Evolutionary conservation across 2,329 filamentous ascomycete genomes (phyloP), one percentile per base, ranked within the genome.

Genomic region (Orbilia oligospora): DNA sequence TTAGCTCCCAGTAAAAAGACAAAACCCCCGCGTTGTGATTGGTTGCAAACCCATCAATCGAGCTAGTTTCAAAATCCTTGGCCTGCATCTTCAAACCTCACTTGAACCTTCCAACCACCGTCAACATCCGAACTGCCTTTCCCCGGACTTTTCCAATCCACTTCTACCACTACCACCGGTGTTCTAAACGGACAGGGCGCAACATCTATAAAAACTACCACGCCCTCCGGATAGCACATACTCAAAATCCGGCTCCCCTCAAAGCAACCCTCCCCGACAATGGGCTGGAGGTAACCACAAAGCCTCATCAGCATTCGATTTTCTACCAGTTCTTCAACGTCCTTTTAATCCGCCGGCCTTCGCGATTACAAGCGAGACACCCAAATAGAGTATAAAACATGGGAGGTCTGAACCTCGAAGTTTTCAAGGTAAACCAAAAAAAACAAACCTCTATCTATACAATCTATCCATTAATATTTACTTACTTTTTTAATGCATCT

Each of bases 381-480:
- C 3, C 3, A 30, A 30, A 30, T 6, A 30, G 27, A 24, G 30
- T 8, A 44, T 20, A 71, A 66, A 79, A 68, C 18, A 90, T 97
- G 90, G 93, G 90, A 66, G 93, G 94, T 67, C 89, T 94, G 30
- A 97, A 97, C 85, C 89, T 98, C 76, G 95, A 98, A 87, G 90
- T 97, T 81, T 94, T 97, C 89, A 98, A 97, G 87, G 95, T 96
- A 86, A 24, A 24, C 18, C n/a, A n/a, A n/a, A n/a, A n/a, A n/a
- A n/a, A n/a, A n/a, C n/a, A n/a, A n/a, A n/a, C n/a, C n/a, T n/a
- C n/a, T n/a, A n/a, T n/a, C n/a, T n/a, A n/a, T n/a, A n/a, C n/a
- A n/a, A n/a, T n/a, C n/a, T n/a, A n/a, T n/a, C n/a, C n/a, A n/a
- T n/a, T n/a, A n/a, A n/a, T n/a, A n/a, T n/a, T n/a, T n/a, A n/a